Evolutionary conservation across 169 alveolate genomes (phyloP), one percentile per base, ranked within the genome.

Genomic region (Toxoplasma gondii): DNA sequence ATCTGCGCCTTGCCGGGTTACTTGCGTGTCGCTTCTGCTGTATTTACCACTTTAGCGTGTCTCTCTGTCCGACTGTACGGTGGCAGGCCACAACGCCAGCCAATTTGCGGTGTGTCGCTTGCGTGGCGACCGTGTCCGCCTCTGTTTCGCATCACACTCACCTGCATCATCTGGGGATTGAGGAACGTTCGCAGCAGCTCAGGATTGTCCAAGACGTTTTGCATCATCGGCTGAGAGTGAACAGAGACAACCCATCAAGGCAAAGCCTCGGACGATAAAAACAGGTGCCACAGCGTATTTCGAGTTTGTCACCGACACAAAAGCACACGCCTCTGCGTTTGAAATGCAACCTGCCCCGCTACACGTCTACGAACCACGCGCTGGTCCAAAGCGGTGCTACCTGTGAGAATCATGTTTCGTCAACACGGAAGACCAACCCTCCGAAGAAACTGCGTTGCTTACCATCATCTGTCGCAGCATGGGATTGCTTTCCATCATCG

Each of bases 401-500:
- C 58, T 12, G 58, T 12, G 4, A 4, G 22, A 12, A 49, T 7
- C 4, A 49, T 4, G 58, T 49, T 49, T 49, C 58, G 12, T 49
- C 4, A 49, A 12, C 58, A 12, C 58, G 4, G 58, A 49, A 4
- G 58, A 49, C 58, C 22, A 49, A 49, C 58, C 58, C 22, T 49
- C 43, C 31, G 44, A 7, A 22, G 24, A 17, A n/a, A 74, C 44
- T 19, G 84, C 39, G 29, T 9, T 38, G 36, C 81, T 17, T 84
- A 92, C 95, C 78, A 92, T 95, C 94, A 96, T 97, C 94, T 98
- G 97, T 95, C 97, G 84, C 69, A 98, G 95, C 91, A 97, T 97
- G 10, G 99, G 99, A 94, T 97, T 97, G 93, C 96, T 97, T 83
- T 97, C 88, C 97, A 98, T 97, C 80, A 97, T 98, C 82, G 92